Base-by-base conservation (phyloP, 2,329 filamentous ascomycete species). In the Zasmidium angulare region DNA sequence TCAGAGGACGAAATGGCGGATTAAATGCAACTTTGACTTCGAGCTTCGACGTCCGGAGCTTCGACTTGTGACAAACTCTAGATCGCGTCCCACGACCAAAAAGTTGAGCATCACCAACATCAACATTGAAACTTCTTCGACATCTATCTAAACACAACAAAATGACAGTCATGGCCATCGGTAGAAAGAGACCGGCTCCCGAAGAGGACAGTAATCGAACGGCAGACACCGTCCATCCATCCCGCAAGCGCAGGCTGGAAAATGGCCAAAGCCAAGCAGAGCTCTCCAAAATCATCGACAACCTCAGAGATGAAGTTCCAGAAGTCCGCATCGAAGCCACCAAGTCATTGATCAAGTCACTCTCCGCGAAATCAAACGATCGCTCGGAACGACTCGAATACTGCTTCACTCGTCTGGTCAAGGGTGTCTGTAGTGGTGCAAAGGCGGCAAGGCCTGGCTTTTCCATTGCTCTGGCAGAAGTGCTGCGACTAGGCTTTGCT, bases 361-460 rank as follows among this genome's bases (percentile, higher is more conserved):
- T 81, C 20, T 74, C 76, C 2, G 69, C 72, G 3, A 71, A 76
- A 46, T 73, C 69, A 40, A 65, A 72, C 7, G 75, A 77, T 21
- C 67, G 71, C 40, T 68, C 71, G 9, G 69, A 75, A 43, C 71
- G 74, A 29, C 70, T 79, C 20, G 73, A 79, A 50, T 71, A 72
- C 23, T 74, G 74, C 3, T 63, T 80, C 20, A 72, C 72, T 24
- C 72, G 79, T 53, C 80, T 99, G 40, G 91, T 97, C 73, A 86
- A 90, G 56, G 95, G 95, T 46, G 85, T 98, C 19, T 92, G 93
- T 62, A 97, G 92, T 73, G 89, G 91, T 56, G 87, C 91, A 58
- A 96, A 96, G 77, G 91, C 90, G 12, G 91, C 93, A 19, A 84
- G 95, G 23, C 79, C 95, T 53, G 95, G 95, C 2, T 97, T 96